Conservation (phyloP, 2,329 filamentous ascomycete species). For the Aspergillus arachidicola region DNA sequence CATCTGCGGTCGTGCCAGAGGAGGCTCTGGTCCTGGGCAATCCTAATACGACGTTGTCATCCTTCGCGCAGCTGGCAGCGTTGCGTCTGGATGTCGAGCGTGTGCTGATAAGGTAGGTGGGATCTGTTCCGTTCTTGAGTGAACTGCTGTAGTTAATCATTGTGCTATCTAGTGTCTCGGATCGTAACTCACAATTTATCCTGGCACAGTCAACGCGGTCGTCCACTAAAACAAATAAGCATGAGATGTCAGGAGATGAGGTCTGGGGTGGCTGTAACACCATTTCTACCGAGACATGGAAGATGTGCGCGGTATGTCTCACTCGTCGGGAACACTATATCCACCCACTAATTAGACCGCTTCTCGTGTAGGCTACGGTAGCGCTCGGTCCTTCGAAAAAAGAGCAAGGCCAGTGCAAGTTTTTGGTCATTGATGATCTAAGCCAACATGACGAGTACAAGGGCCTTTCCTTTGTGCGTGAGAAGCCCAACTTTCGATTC, state of each 20-base stretch:
- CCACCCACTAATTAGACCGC: slow-evolving; percentile 1
- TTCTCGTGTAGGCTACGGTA: slow-evolving; percentile 34
- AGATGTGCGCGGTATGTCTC: slow-evolving; percentile 37
- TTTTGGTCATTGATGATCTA: slow-evolving; percentile 44
- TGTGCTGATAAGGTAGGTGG: slow-evolving; percentile 41
- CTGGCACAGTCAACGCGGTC: slow-evolving; percentile 54
- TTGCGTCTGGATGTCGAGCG: slow-evolving; percentile 40
- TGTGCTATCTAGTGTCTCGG: slow-evolving; percentile 43
- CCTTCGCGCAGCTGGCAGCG: slow-evolving; percentile 40
- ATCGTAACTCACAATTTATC: slow-evolving; percentile 52
- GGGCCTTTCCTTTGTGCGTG: slow-evolving; percentile 37
- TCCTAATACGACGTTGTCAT: slow-evolving; percentile 37
- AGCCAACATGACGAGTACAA: slow-evolving; percentile 42
- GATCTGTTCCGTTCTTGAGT: neutral
- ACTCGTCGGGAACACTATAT: neutral
- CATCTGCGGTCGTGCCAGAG: slow-evolving; percentile 19
- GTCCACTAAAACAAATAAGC: slow-evolving; percentile 35
- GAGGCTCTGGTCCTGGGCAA: slow-evolving; percentile 33
- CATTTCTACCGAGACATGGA: slow-evolving; percentile 37
- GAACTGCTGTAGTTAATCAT: neutral
- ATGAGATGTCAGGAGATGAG: slow-evolving; percentile 33
- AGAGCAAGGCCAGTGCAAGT: slow-evolving; percentile 26
- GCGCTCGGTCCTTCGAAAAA: slow-evolving; percentile 32
- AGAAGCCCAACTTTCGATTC: slow-evolving; percentile 46
- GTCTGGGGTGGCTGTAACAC: slow-evolving; percentile 36